phyloP scores from a whole-genome alignment of 179 eudicot genomes.

The Drosera spatulata region DNA sequence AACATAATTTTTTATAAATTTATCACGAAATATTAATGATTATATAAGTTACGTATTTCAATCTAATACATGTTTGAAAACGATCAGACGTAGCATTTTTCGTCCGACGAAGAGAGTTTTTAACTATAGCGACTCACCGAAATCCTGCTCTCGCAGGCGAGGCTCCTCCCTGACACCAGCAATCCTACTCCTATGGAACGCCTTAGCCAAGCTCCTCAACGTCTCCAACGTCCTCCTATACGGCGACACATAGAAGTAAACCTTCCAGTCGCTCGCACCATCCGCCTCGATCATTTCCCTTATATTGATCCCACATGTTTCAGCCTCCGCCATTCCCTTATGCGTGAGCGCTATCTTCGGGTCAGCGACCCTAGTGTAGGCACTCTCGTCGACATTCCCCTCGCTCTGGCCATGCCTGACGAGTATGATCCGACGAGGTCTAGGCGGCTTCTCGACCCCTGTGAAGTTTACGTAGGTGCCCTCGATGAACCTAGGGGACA shows the following conservation, averaged over 20 bases:
- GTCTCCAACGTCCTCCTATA: constrained; percentile 31
- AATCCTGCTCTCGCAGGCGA: constrained; percentile 45
- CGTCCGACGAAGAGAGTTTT: no score
- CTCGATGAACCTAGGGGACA: constrained; percentile 5
- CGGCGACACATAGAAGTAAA: constrained; percentile 44
- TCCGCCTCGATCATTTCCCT: constrained; percentile 29
- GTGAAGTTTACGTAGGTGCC: neutral
- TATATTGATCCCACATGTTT: constrained; percentile 27
- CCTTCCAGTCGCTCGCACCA: constrained; percentile 38
- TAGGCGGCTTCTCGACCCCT: constrained; percentile 18
- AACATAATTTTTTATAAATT: no score
- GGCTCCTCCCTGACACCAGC: constrained; percentile 47
- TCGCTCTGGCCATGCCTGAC: constrained; percentile 48
- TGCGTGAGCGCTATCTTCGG: constrained; percentile 28
- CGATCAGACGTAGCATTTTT: no score
- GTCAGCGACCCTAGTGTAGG: constrained; percentile 37
- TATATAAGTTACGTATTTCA: no score
- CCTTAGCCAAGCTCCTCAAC: constrained; percentile 25
- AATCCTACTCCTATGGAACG: constrained; percentile 31
- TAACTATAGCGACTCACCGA: constrained; percentile 14
- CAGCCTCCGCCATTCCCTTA: constrained; percentile 33
- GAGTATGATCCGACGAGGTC: constrained; percentile 39
- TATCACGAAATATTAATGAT: no score
- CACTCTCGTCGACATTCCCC: constrained; percentile 38
- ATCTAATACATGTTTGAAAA: no score